Base-by-base conservation (phyloP, 495 filamentous ascomycete species). In the Penicillium angulare region DNA sequence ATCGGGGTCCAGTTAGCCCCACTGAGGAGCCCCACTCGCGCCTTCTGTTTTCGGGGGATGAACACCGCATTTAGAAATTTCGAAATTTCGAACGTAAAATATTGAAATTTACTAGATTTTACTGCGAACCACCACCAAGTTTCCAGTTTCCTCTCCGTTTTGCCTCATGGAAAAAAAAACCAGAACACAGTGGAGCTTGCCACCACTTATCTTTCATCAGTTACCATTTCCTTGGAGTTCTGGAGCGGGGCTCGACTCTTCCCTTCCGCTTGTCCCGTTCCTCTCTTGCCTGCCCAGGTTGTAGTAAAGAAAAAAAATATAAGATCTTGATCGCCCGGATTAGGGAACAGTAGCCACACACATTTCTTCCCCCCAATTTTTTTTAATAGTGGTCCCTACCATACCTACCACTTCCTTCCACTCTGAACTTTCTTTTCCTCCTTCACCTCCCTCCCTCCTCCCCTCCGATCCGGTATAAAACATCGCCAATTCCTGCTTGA, bases 141-240 rank as follows among this genome's bases (percentile, higher is more conserved):
- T n/a, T n/a, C n/a, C n/a, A n/a, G n/a, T n/a, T n/a, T n/a, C n/a
- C n/a, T n/a, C n/a, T n/a, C n/a, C n/a, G n/a, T n/a, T n/a, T n/a
- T n/a, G n/a, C n/a, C n/a, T n/a, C n/a, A n/a, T n/a, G n/a, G n/a
- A n/a, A n/a, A n/a, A n/a, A n/a, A n/a, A n/a, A n/a, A n/a, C n/a
- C n/a, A n/a, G n/a, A n/a, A n/a, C n/a, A n/a, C n/a, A 18, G 32
- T 52, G 57, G 59, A 54, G 49, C 38, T 53, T 48, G 56, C 51
- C 56, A 61, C 51, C 52, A 32, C 56, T 17, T 26, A 47, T 29
- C 55, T 63, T 59, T 64, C n/a, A n/a, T n/a, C n/a, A n/a, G n/a
- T n/a, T n/a, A n/a, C n/a, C n/a, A n/a, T n/a, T n/a, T n/a, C n/a
- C n/a, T n/a, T n/a, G n/a, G n/a, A n/a, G n/a, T n/a, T n/a, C 63